A percentile compares a stretch with the other conserved stretches of the same genome.
These are phyloP conservation scores for Zarea fungicola DNA, from an alignment of 2,329 filamentous ascomycete species.

Conservation along the genomic window DNA sequence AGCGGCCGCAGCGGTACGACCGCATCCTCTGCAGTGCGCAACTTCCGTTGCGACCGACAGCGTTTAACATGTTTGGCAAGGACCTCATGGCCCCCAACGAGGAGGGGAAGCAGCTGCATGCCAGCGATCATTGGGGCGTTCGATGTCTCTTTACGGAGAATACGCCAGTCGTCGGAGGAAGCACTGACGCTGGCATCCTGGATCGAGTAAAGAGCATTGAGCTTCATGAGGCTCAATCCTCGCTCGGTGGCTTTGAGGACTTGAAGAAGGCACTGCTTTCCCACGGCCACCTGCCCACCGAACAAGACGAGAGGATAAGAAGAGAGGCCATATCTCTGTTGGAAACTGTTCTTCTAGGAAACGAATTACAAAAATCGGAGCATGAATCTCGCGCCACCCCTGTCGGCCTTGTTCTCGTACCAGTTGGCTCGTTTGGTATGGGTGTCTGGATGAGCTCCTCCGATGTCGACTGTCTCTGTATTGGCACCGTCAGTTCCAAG, in stretches of 20 bases:
- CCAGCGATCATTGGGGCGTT: constrained; percentile 57
- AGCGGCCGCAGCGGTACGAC: constrained; percentile 61
- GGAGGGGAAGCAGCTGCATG: constrained; percentile 21
- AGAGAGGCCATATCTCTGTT: constrained; percentile 42
- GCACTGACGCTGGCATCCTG: not conserved
- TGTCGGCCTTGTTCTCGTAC: constrained; percentile 44
- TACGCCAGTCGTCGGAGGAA: not conserved
- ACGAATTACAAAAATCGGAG: constrained; percentile 15
- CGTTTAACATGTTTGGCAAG: constrained; percentile 55
- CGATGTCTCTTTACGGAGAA: constrained; percentile 33
- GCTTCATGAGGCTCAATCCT: constrained; percentile 23
- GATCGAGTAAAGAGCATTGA: constrained; percentile 22
- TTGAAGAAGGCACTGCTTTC: constrained; percentile 34
- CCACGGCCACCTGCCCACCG: constrained; percentile 41
- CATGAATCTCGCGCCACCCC: constrained; percentile 17
- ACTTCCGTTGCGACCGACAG: constrained; percentile 25
- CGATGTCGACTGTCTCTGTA: constrained; percentile 61
- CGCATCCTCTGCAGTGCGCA: constrained; percentile 51
- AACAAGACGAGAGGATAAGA: constrained; percentile 36
- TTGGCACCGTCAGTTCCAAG: constrained; percentile 55
- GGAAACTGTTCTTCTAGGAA: constrained; percentile 35
- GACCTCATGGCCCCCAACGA: constrained; percentile 4
- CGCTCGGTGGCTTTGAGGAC: constrained; percentile 27
- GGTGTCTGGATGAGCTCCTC: constrained; percentile 56
- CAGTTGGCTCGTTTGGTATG: constrained; percentile 62